Evolutionary conservation across 495 filamentous ascomycete genomes (phyloP).

Genomic region (Penicillium lagena): DNA sequence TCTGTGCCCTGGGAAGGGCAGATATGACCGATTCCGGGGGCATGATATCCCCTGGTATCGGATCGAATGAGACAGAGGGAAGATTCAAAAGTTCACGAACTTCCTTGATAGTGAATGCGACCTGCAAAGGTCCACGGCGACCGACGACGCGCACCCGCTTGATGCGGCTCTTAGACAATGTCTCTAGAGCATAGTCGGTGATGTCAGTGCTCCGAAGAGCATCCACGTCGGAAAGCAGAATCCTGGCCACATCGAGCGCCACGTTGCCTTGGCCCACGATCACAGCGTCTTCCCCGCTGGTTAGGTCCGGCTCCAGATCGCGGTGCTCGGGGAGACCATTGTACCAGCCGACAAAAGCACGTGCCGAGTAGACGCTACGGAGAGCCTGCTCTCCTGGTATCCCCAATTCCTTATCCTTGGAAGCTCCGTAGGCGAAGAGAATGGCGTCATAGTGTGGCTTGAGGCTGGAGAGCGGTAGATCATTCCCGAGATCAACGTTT

Average conservation of each 20-base stretch:
- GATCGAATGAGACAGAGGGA: constrained; percentile 63
- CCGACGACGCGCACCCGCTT: constrained; percentile 80
- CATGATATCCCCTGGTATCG: constrained; percentile 56
- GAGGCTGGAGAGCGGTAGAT: constrained; percentile 61
- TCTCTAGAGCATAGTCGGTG: constrained; percentile 70
- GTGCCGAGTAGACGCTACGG: constrained; percentile 75
- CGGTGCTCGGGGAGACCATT: constrained; percentile 87
- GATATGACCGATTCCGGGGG: constrained; percentile 49
- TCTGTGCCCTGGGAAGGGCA: constrained; percentile 63
- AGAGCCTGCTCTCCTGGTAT: constrained; percentile 74
- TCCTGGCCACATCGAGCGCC: constrained; percentile 86
- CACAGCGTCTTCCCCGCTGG: constrained; percentile 73
- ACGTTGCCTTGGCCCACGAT: constrained; percentile 96
- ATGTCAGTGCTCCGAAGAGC: constrained; percentile 79
- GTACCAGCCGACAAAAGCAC: constrained; percentile 97
- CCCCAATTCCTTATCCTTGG: constrained; percentile 68
- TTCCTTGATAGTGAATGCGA: constrained; percentile 91
- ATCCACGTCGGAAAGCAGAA: constrained; percentile 69
- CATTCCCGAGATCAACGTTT: constrained; percentile 73
- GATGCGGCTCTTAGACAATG: constrained; percentile 64
- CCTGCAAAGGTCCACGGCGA: constrained; percentile 81
- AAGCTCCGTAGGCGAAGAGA: constrained; percentile 87
- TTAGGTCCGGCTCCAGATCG: constrained; percentile 68
- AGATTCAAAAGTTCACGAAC: constrained; percentile 78
- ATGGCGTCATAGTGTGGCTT: constrained; percentile 86